These are phyloP conservation scores for Ocimum tenuiflorum DNA, from an alignment of 257 asterid genomes.

Conservation along the genomic window DNA sequence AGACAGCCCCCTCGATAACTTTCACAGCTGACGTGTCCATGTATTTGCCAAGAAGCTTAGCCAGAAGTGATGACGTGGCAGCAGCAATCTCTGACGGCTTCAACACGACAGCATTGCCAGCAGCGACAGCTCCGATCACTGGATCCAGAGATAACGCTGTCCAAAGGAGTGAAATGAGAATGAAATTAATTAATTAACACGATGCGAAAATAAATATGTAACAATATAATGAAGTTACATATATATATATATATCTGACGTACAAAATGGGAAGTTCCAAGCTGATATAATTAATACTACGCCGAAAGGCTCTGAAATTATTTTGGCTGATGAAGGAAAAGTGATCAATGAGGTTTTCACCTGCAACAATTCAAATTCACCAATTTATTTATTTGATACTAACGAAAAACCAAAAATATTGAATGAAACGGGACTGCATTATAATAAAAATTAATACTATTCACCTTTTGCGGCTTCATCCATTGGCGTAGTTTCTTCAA, in stretches of 20 bases:
- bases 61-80: conserved; percentile 57
- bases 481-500: conserved; percentile 56
- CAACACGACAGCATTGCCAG: conserved; percentile 77
- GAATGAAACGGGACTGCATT: no score
- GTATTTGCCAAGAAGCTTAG: conserved; percentile 56
- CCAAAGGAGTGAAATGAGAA: not conserved
- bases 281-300: conserved; percentile 79
- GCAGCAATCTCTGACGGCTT: conserved; percentile 57
- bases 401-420: no score
- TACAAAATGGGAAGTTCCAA: conserved; percentile 92
- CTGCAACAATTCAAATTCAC: conserved; percentile 26
- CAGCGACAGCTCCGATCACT: conserved; percentile 79
- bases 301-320: conserved; percentile 81
- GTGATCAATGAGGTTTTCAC: conserved; percentile 54
- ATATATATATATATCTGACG: conserved; percentile 18
- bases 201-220: no score
- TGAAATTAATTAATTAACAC: not conserved
- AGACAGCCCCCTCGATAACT: conserved; percentile 64
- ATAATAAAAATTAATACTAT: not conserved
- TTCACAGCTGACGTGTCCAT: conserved; percentile 70
- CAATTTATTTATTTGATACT: not conserved
- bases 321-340: conserved; percentile 73
- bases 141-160: conserved; percentile 69
- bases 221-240: no score
- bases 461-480: conserved; percentile 81